Evolutionary conservation across 352 stramenopile species (phyloP).

Genomic region (Phytophthora agathidicida): DNA sequence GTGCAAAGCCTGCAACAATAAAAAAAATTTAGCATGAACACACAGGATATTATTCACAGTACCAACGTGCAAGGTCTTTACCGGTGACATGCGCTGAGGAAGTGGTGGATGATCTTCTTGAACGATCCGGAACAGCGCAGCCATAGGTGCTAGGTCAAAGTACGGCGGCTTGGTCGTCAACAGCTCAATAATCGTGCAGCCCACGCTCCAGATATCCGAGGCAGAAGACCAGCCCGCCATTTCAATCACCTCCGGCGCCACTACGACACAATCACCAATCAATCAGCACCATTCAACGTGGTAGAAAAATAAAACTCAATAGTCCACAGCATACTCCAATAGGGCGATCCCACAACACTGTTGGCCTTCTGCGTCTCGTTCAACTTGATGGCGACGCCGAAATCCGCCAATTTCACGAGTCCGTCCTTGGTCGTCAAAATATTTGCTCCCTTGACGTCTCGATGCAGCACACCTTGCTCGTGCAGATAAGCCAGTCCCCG

Average conservation of each 20-base stretch:
- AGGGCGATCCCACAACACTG: slow-evolving; percentile 93
- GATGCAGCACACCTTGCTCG: slow-evolving; percentile 92
- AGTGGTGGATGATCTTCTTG: slow-evolving; percentile 93
- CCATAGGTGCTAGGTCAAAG: slow-evolving; percentile 92
- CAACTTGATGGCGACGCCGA: slow-evolving; percentile 92
- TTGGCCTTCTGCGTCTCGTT: slow-evolving; percentile 89
- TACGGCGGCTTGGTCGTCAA: slow-evolving; percentile 94
- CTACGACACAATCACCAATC: slow-evolving; percentile 34
- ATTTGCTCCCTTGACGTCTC: slow-evolving; percentile 94
- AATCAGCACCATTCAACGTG: neutral
- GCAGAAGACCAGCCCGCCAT: slow-evolving; percentile 93
- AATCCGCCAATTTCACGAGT: slow-evolving; percentile 93
- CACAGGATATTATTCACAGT: neutral
- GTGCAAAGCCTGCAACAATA: slow-evolving; percentile 63
- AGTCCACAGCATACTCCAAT: slow-evolving; percentile 84
- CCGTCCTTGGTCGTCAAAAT: slow-evolving; percentile 93
- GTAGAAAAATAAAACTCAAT: neutral
- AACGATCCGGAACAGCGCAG: slow-evolving; percentile 93
- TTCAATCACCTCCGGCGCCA: slow-evolving; percentile 96
- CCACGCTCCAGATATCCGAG: slow-evolving; percentile 95
- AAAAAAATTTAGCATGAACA: neutral
- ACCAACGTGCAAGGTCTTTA: slow-evolving; percentile 20
- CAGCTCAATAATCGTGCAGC: slow-evolving; percentile 95
- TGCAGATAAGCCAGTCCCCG: slow-evolving; percentile 91
- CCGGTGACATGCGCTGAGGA: slow-evolving; percentile 87